phyloP scores from a whole-genome alignment of 805 yeast genomes.

The Metschnikowia amazonensis region DNA sequence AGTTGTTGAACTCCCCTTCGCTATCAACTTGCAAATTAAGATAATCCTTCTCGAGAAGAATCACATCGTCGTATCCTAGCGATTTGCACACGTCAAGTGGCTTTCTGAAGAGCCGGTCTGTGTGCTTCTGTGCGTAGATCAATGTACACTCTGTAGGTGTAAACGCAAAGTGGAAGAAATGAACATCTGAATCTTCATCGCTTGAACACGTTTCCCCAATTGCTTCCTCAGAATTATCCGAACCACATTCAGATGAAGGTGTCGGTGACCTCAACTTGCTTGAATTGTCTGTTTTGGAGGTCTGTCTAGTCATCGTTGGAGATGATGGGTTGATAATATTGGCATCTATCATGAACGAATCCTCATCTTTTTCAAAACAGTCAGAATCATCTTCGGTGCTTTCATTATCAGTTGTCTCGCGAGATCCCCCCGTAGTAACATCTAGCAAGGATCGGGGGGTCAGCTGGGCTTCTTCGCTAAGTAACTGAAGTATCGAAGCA shows the following conservation, averaged over 20 bases:
- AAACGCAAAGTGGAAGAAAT: conserved; percentile 57
- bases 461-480: conserved; percentile 33
- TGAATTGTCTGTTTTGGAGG: conserved; percentile 25
- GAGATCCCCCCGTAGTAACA: neutral
- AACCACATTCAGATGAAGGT: conserved; percentile 7
- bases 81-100: conserved; percentile 34
- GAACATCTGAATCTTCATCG: neutral
- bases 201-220: neutral
- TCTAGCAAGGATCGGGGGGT: conserved; percentile 10
- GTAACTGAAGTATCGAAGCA: conserved; percentile 46
- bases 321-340: neutral
- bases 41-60: conserved; percentile 42
- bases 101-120: conserved; percentile 35
- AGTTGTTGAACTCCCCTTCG: conserved; percentile 53
- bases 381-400: neutral
- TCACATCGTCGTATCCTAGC: conserved; percentile 33
- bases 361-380: neutral
- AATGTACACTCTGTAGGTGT: conserved; percentile 62
- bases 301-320: conserved; percentile 1
- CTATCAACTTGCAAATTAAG: conserved; percentile 56
- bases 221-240: conserved; percentile 7
- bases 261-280: conserved; percentile 21
- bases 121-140: conserved; percentile 45
- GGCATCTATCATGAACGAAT: neutral
- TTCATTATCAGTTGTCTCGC: neutral